Conservation (phyloP, 2,329 filamentous ascomycete species). For the Xenoacremonium recifei region DNA sequence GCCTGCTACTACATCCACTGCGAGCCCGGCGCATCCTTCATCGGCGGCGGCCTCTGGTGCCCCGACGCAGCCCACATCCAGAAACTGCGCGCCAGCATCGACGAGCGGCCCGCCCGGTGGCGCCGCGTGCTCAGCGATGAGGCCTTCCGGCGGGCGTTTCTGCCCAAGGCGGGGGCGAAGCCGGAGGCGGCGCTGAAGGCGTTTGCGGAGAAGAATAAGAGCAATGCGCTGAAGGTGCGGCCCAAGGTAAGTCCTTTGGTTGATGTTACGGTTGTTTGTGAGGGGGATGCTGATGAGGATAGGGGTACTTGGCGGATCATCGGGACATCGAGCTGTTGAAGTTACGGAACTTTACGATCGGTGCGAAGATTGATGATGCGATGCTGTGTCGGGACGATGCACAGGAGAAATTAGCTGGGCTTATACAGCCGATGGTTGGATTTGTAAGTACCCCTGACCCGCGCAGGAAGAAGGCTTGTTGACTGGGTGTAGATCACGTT, state of each 20-base stretch:
- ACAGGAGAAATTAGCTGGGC: constrained; percentile 61
- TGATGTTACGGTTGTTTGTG: neutral
- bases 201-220: constrained; percentile 68
- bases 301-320: constrained; percentile 76
- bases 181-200: constrained; percentile 60
- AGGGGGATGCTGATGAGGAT: constrained; percentile 36
- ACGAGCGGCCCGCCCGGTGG: constrained; percentile 68
- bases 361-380: constrained; percentile 63
- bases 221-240: constrained; percentile 77
- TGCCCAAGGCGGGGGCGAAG: constrained; percentile 43
- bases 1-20: constrained; percentile 87
- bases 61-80: constrained; percentile 67
- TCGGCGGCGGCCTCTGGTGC: constrained; percentile 82
- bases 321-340: constrained; percentile 78
- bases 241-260: constrained; percentile 72
- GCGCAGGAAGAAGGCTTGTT: no score
- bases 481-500: constrained; percentile 58
- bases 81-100: constrained; percentile 70
- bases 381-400: constrained; percentile 62
- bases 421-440: constrained; percentile 68
- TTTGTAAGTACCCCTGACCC: constrained; percentile 61
- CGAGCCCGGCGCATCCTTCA: constrained; percentile 68
- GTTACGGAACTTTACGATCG: constrained; percentile 75
- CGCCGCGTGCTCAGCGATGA: constrained; percentile 64
- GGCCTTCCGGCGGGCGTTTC: constrained; percentile 62